A percentile compares a stretch with the other conserved stretches of the same genome.
Conservation (phyloP, 129 eudicot genomes). For the Centrapalus pauciflorus region DNA sequence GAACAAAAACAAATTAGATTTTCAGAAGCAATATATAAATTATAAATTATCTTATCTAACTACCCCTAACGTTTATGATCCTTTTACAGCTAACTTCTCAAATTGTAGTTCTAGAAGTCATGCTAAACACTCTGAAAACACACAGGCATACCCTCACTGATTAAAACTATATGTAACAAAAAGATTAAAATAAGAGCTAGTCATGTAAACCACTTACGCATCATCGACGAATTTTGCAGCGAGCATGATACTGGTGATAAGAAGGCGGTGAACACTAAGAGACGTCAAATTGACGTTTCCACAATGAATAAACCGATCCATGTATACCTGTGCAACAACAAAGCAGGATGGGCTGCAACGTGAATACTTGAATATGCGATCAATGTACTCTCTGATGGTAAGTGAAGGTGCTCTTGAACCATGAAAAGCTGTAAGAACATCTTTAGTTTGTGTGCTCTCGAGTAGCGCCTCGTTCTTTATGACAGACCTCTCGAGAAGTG, state of each 20-base stretch:
- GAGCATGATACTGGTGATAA: constrained; percentile 61
- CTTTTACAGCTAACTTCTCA: too few species aligned
- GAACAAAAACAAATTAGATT: too few species aligned
- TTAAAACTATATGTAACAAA: neutral
- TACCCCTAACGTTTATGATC: too few species aligned
- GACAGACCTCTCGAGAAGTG: constrained; percentile 36
- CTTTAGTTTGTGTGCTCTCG: constrained; percentile 32
- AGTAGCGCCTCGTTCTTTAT: constrained; percentile 43
- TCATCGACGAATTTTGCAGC: constrained; percentile 78
- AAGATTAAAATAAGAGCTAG: neutral
- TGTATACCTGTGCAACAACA: constrained; percentile 68
- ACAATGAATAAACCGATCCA: constrained; percentile 64
- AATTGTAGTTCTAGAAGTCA: too few species aligned
- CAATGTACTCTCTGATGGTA: constrained; percentile 53
- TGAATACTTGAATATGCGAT: constrained; percentile 67
- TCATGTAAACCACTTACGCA: constrained; percentile 44
- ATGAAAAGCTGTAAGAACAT: constrained; percentile 48
- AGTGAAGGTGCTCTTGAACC: constrained; percentile 59
- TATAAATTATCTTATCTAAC: too few species aligned
- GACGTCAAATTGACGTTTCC: constrained; percentile 44
- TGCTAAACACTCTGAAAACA: too few species aligned
- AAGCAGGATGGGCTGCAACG: constrained; percentile 74
- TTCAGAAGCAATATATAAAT: too few species aligned
- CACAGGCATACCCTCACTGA: too few species aligned
- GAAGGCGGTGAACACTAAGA: constrained; percentile 73